phyloP scores from a whole-genome alignment of 129 eudicot genomes.

The Chrysanthemum makinoi region DNA sequence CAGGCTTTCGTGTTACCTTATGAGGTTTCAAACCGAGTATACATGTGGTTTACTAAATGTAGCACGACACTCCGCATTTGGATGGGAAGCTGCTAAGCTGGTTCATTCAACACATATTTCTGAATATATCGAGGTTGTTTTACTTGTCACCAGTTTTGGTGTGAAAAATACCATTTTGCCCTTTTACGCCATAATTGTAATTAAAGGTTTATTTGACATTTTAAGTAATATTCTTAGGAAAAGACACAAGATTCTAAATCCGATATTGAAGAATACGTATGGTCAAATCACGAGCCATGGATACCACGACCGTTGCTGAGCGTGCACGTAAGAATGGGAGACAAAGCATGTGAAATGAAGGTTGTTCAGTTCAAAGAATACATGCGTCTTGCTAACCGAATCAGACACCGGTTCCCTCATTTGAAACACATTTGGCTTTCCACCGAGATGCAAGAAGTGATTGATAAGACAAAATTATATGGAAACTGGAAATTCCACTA shows the following conservation, averaged over 20 bases:
- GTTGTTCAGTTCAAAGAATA: slow-evolving; percentile 82
- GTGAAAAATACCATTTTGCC: background rate
- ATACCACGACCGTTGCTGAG: slow-evolving; percentile 81
- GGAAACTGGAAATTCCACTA: slow-evolving; percentile 72
- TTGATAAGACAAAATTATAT: slow-evolving; percentile 52
- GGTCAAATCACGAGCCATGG: slow-evolving; percentile 98
- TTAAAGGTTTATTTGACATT: background rate
- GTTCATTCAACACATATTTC: slow-evolving; percentile 45
- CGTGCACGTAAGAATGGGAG: slow-evolving; percentile 98
- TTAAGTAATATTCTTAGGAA: slow-evolving; percentile 31
- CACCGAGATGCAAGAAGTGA: slow-evolving; percentile 95
- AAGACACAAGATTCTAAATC: slow-evolving; percentile 27
- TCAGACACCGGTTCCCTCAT: slow-evolving; percentile 73
- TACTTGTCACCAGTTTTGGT: background rate
- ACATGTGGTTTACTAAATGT: slow-evolving; percentile 78
- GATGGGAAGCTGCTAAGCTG: slow-evolving; percentile 78
- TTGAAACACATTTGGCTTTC: slow-evolving; percentile 84
- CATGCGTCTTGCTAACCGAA: slow-evolving; percentile 73
- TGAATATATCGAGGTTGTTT: slow-evolving; percentile 37
- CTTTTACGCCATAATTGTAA: background rate
- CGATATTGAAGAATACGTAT: slow-evolving; percentile 75
- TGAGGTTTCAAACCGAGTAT: slow-evolving; percentile 90
- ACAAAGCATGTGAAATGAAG: slow-evolving; percentile 95
- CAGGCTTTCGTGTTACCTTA: slow-evolving; percentile 95
- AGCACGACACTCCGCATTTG: slow-evolving; percentile 87